Base-by-base conservation (phyloP, 2,329 filamentous ascomycete genomes). In the Epichloe brachyelytri region DNA sequence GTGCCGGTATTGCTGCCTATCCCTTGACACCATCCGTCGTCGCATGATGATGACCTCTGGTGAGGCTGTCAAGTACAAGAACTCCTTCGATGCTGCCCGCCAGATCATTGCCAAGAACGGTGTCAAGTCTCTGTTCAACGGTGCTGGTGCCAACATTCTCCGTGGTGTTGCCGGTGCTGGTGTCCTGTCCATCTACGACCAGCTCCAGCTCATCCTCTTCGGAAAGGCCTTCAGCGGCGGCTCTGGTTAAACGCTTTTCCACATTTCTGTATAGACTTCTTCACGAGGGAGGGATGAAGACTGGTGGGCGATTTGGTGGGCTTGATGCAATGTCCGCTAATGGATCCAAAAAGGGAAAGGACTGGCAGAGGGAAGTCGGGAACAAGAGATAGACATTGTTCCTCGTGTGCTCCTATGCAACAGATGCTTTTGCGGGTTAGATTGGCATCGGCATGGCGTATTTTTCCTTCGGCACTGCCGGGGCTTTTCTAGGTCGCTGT, bases 131-230 rank as follows among this genome's bases (percentile, higher is more conserved):
- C 91, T 98, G 77, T 98, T 98, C 90, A 98, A 98, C 88, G 93
- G 93, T 90, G 93, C 93, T 72, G 93, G 93, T 88, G 93, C 93
- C 84, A 98, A 98, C 88, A 98, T 98, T 71, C 93, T 98, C 79
- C 93, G 93, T 95, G 94, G 93, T 96, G 93, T 98, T 71, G 93
- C 93, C 71, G 94, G 93, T 88, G 93, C 93, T 80, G 93, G 93
- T 98, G 93, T 98, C 72, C 83, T 98, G 73, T 98, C 93, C 75
- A 96, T 98, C 88, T 98, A 98, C 80, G 93, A 98, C 76, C 91
- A 97, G 83, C 88, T 88, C 75, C 93, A 98, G 86, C 83, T 98
- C 73, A 77, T 98, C 74, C 77, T 98, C 76, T 98, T 98, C 88
- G 93, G 93, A 76, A 97, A 98, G 90, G 88, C 89, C 81, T 98